phyloP scores from a whole-genome alignment of 352 stramenopile species.

The Saprolegnia parasitica region DNA sequence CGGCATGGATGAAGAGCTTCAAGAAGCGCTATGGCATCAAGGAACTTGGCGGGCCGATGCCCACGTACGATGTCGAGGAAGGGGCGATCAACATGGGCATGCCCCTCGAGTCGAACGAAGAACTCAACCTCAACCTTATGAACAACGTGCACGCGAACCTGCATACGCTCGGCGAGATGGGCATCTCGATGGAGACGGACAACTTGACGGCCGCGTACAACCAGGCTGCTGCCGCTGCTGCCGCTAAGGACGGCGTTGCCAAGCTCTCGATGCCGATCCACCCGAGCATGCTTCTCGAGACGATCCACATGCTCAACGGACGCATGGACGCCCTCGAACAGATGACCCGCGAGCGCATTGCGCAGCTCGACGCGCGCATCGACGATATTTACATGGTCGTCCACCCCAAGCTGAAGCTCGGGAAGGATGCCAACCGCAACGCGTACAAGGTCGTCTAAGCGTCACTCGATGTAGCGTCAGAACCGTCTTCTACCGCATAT shows the following conservation, averaged over 20 bases:
- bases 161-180: slow-evolving; percentile 28
- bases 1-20: slow-evolving; percentile 30
- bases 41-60: slow-evolving; percentile 27
- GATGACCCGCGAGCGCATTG: slow-evolving; percentile 27
- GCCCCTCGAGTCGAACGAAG: slow-evolving; percentile 29
- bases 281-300: slow-evolving; percentile 29
- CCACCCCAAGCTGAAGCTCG: slow-evolving; percentile 29
- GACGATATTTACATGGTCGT: slow-evolving; percentile 32
- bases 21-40: slow-evolving; percentile 30
- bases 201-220: slow-evolving; percentile 25
- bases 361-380: slow-evolving; percentile 50
- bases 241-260: slow-evolving; percentile 17
- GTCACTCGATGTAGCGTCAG: not conserved
- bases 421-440: slow-evolving; percentile 27
- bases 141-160: slow-evolving; percentile 26
- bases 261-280: slow-evolving; percentile 26
- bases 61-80: slow-evolving; percentile 29
- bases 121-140: slow-evolving; percentile 29
- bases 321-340: slow-evolving; percentile 28
- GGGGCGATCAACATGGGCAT: slow-evolving; percentile 30
- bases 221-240: slow-evolving; percentile 2
- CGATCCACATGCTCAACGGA: slow-evolving; percentile 40
- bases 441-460: slow-evolving; percentile 28
- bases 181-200: slow-evolving; percentile 28
- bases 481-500: not conserved